Evolutionary conservation across 345 rosid genomes (phyloP).

Genomic region (Boechera retrofracta): DNA sequence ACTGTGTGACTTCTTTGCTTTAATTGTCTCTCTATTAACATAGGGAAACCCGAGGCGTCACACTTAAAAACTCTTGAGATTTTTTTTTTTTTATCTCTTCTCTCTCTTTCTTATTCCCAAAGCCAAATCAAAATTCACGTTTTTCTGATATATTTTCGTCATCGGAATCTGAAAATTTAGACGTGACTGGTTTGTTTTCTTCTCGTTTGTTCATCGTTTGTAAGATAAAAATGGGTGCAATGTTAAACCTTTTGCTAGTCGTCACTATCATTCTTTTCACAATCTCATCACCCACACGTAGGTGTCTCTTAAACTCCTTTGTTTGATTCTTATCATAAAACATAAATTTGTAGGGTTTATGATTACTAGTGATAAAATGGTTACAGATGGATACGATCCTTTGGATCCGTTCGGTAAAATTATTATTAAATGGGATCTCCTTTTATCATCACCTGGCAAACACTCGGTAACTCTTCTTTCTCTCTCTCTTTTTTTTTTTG

Average conservation of each 20-base stretch:
- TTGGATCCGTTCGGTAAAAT: slow-evolving; percentile 79
- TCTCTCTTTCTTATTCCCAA: slow-evolving; percentile 35
- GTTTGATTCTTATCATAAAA: neutral
- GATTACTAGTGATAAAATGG: slow-evolving; percentile 16
- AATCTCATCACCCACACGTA: slow-evolving; percentile 50
- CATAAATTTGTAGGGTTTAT: slow-evolving; percentile 17
- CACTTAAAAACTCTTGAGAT: slow-evolving; percentile 30
- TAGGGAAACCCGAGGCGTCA: slow-evolving; percentile 38
- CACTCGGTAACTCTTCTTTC: slow-evolving; percentile 52
- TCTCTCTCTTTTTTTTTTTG: neutral
- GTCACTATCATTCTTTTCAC: slow-evolving; percentile 41
- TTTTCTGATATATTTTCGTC: neutral
- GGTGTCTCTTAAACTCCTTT: slow-evolving; percentile 22
- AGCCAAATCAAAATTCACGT: slow-evolving; percentile 27
- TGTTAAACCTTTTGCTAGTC: slow-evolving; percentile 24
- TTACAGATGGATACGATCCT: slow-evolving; percentile 85
- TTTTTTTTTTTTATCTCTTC: neutral
- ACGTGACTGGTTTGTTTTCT: neutral
- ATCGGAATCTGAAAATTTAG: slow-evolving; percentile 11
- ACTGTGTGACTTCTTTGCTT: slow-evolving; percentile 30
- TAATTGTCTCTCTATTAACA: slow-evolving; percentile 4
- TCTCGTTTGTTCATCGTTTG: slow-evolving; percentile 8
- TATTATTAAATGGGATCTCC: slow-evolving; percentile 84
- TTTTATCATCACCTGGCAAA: slow-evolving; percentile 44
- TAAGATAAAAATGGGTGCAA: slow-evolving; percentile 28